Conservation (phyloP, 2,329 filamentous ascomycete genomes). For the Bisporella sp. region DNA sequence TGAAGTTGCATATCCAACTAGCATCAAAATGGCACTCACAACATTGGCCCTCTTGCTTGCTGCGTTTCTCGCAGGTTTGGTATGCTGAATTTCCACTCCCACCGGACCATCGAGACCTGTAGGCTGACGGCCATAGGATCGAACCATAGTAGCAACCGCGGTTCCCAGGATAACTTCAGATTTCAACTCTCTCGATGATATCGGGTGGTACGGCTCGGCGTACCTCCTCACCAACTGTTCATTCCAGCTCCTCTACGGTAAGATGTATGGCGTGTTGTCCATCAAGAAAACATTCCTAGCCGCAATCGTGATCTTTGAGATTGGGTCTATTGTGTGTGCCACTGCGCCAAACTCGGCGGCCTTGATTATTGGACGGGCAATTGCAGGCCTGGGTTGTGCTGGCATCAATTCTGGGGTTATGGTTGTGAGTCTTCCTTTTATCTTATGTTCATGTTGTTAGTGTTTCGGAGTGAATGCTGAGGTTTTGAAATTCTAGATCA, state of each 20-base stretch:
- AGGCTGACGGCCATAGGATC: too few species aligned
- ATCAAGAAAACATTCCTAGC: constrained; percentile 22
- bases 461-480: too few species aligned
- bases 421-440: constrained; percentile 25
- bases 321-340: constrained; percentile 27
- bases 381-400: constrained; percentile 25
- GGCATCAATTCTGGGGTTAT: constrained; percentile 32
- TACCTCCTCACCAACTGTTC: constrained; percentile 29
- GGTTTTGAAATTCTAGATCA: too few species aligned
- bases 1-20: too few species aligned
- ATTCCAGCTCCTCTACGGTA: constrained; percentile 17
- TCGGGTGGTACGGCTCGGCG: constrained; percentile 31
- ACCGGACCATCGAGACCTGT: too few species aligned
- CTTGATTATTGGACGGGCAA: constrained; percentile 27
- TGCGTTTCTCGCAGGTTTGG: too few species aligned
- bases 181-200: constrained; percentile 29
- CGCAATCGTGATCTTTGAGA: constrained; percentile 25
- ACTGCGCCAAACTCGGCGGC: constrained; percentile 23
- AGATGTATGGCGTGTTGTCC: constrained; percentile 14
- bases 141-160: constrained; percentile 11
- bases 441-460: too few species aligned
- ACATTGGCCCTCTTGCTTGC: too few species aligned
- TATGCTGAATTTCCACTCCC: too few species aligned
- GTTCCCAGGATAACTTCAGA: constrained; percentile 32
- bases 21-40: too few species aligned